A percentile compares a stretch with the other conserved stretches of the same genome.
Conservation (phyloP, 768 basidiomycete genomes). For the Russula dissimulans region DNA sequence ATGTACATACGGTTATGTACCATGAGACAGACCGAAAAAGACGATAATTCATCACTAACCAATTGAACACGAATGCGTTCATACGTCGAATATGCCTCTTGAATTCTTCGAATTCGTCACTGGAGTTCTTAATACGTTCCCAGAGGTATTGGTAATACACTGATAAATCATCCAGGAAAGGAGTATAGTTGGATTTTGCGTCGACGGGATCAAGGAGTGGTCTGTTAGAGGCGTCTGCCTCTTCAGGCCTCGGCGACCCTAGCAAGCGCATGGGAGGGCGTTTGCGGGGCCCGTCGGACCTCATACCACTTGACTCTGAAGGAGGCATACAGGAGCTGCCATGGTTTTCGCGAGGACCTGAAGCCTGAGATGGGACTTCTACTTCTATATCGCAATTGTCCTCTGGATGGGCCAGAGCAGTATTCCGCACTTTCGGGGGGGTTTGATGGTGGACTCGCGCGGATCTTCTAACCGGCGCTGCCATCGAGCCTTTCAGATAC, state of each 20-base stretch:
- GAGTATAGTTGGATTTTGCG: neutral
- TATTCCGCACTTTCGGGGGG: neutral
- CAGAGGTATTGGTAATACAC: neutral
- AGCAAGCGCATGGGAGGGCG: neutral
- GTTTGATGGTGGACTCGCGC: neutral
- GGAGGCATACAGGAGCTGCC: neutral
- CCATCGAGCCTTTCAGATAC: neutral
- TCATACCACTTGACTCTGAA: neutral
- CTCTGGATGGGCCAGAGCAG: neutral
- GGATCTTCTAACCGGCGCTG: neutral
- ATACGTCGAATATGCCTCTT: neutral
- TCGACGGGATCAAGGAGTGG: neutral
- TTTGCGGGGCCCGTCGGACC: neutral
- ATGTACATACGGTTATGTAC: neutral
- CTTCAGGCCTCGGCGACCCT: neutral
- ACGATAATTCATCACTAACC: neutral
- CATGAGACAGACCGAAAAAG: neutral
- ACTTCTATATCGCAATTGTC: neutral
- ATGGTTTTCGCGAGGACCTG: neutral
- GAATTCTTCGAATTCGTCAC: neutral
- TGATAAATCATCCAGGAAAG: neutral
- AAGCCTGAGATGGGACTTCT: neutral
- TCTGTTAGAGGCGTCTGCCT: neutral
- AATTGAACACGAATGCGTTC: neutral
- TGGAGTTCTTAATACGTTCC: neutral